Percentiles rank a stretch among this genome's conserved stretches.
phyloP scores from a whole-genome alignment of 2,329 filamentous ascomycete species.

The Neopestalotiopsis sp. region DNA sequence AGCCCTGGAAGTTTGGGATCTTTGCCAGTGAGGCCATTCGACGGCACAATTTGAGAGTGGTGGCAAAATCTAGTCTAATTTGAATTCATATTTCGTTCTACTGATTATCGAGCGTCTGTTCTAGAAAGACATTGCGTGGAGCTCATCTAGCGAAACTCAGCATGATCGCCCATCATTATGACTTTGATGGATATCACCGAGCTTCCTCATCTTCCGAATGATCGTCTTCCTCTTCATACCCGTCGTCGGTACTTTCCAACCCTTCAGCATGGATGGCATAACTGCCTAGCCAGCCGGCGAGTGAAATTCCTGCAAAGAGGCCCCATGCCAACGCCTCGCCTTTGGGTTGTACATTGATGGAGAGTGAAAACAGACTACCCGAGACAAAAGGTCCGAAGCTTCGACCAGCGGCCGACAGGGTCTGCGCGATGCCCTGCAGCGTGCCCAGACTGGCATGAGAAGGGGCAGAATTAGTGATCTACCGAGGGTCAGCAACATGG shows the following conservation, averaged over 20 bases:
- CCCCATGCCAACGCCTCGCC: slow-evolving; percentile 88
- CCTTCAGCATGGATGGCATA: slow-evolving; percentile 73
- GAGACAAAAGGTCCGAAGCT: slow-evolving; percentile 89
- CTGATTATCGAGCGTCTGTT: not conserved
- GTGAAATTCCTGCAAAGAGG: slow-evolving; percentile 81
- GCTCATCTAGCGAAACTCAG: not conserved
- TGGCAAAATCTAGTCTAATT: not conserved
- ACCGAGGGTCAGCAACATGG: slow-evolving; percentile 11
- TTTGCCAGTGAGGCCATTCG: too few species aligned
- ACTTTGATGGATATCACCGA: not conserved
- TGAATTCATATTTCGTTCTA: not conserved
- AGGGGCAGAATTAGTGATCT: slow-evolving; percentile 94
- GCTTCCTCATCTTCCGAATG: slow-evolving; percentile 24
- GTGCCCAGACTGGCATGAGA: slow-evolving; percentile 86
- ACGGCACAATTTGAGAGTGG: not conserved
- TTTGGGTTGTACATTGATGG: slow-evolving; percentile 74
- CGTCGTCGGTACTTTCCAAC: slow-evolving; percentile 63
- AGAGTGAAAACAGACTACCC: slow-evolving; percentile 82
- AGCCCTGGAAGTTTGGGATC: too few species aligned
- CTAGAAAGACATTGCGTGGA: not conserved
- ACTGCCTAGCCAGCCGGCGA: slow-evolving; percentile 80
- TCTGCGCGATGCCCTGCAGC: slow-evolving; percentile 92
- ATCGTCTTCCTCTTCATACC: slow-evolving; percentile 39
- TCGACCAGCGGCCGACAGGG: slow-evolving; percentile 86
- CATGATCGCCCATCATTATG: not conserved